These are phyloP conservation scores for Metschnikowia chrysomelidarum DNA, from an alignment of 805 yeast genomes.

Conservation along the genomic window DNA sequence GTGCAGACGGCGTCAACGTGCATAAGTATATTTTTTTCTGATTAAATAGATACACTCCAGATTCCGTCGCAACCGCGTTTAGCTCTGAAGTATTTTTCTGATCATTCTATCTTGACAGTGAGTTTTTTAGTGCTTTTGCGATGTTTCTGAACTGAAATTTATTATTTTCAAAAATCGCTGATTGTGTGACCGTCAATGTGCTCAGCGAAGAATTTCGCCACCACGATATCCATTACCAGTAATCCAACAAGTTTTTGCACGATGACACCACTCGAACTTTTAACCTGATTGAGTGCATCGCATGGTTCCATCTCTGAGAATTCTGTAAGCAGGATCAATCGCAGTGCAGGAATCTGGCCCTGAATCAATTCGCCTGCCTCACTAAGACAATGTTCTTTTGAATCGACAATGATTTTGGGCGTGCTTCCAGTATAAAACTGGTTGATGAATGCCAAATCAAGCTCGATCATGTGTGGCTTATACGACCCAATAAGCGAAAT, in stretches of 20 bases:
- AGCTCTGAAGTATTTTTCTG: too few species aligned
- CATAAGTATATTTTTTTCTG: too few species aligned
- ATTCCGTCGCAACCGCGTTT: too few species aligned
- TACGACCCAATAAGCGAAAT: conserved; percentile 65
- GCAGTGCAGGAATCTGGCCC: conserved; percentile 33
- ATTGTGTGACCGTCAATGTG: conserved; percentile 14
- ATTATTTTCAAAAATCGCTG: conserved; percentile 7
- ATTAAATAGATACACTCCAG: too few species aligned
- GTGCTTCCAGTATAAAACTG: conserved; percentile 28
- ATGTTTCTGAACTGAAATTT: too few species aligned
- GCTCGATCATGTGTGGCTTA: conserved; percentile 65
- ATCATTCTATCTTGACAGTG: too few species aligned
- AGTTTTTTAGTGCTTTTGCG: too few species aligned
- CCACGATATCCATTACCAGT: conserved; percentile 60
- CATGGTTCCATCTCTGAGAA: conserved; percentile 10
- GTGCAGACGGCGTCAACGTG: too few species aligned
- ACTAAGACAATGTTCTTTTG: conserved; percentile 49
- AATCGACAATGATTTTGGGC: conserved; percentile 56
- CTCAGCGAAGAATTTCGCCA: conserved; percentile 44
- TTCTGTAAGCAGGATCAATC: conserved; percentile 49
- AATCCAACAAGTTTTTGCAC: conserved; percentile 60
- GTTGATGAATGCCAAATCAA: conserved; percentile 44
- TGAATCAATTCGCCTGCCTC: conserved; percentile 69
- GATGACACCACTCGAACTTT: conserved; percentile 28
- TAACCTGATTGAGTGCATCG: conserved; percentile 8